Base-by-base conservation (phyloP, 1,284 basidiomycete genomes). In the Ustanciosporium gigantosporum region DNA sequence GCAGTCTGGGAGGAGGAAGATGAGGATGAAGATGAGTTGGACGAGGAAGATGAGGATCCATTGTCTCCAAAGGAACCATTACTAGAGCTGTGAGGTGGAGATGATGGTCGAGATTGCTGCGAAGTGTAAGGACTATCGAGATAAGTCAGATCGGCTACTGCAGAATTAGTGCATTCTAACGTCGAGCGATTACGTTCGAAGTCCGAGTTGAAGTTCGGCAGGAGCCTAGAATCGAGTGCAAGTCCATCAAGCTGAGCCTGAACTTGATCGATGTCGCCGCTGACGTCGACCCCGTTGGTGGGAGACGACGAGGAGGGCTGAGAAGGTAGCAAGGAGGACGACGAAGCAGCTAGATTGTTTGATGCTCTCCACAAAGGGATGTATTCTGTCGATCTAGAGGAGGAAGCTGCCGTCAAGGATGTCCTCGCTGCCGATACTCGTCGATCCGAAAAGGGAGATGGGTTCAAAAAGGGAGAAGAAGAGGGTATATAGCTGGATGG, bases 1-100 rank as follows among this genome's bases (percentile, higher is more conserved):
- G 52, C 49, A 2, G 53, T 53, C 14, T 49, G 53, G 36, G 37
- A 41, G 22, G 55, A 48, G 1, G 60, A 53, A 5, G 47, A 52
- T 3, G 31, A 21, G 9, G 60, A 56, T n/a, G 25, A 19, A 4
- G 52, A 50, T 13, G 37, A 32, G 16, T 46, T 51, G 1, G 52
- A 52, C 5, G 47, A 56, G 4, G 49, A 40, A 1, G 48, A 44
- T 1, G 59, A 57, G 15, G 38, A 40, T 11, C 14, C 25, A 21
- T 11, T 21, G 36, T 11, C 36, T 23, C 21, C 20, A 41, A 45
- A 36, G 46, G 34, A 14, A 47, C 19, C 27, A 9, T 29, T 29
- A n/a, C 27, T 29, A 9, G 27, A 11, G 27, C 27, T 29, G 27
- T 29, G 27, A n/a, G n/a, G 27, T n/a, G 9, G 27, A 9, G 27